phyloP scores from a whole-genome alignment of 148 eudicot species.

The Vaccinium macrocarpon region DNA sequence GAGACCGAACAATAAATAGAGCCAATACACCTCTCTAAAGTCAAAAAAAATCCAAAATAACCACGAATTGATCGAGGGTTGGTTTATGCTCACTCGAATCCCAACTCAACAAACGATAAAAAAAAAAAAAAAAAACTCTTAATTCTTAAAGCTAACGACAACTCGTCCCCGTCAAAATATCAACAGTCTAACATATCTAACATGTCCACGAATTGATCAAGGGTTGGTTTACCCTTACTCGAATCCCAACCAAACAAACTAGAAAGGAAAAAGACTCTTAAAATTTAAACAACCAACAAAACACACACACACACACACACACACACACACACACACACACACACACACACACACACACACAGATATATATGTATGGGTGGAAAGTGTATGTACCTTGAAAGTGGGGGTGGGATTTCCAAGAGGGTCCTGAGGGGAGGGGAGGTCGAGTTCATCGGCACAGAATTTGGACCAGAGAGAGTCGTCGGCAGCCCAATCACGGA shows the following conservation, averaged over 20 bases:
- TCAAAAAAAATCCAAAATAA: background rate
- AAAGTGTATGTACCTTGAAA: constrained; percentile 43
- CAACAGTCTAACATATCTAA: background rate
- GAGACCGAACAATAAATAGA: background rate
- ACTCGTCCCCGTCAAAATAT: too few relatives aligned
- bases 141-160: background rate
- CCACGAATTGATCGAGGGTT: background rate
- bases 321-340: too few relatives aligned
- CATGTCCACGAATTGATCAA: background rate
- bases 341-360: too few relatives aligned
- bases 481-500: constrained; percentile 56
- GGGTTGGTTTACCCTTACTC: background rate
- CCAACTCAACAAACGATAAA: background rate
- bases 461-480: constrained; percentile 62
- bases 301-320: too few relatives aligned
- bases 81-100: background rate
- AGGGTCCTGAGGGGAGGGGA: constrained; percentile 62
- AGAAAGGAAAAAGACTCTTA: background rate
- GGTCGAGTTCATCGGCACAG: constrained; percentile 47
- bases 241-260: background rate
- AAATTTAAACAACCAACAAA: background rate
- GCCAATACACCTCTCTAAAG: background rate
- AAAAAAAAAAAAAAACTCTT: background rate
- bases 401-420: constrained; percentile 48
- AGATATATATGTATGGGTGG: background rate